These are phyloP conservation scores for Trichosporon sp. DNA, from an alignment of 1,284 basidiomycete species.

Conservation along the genomic window DNA sequence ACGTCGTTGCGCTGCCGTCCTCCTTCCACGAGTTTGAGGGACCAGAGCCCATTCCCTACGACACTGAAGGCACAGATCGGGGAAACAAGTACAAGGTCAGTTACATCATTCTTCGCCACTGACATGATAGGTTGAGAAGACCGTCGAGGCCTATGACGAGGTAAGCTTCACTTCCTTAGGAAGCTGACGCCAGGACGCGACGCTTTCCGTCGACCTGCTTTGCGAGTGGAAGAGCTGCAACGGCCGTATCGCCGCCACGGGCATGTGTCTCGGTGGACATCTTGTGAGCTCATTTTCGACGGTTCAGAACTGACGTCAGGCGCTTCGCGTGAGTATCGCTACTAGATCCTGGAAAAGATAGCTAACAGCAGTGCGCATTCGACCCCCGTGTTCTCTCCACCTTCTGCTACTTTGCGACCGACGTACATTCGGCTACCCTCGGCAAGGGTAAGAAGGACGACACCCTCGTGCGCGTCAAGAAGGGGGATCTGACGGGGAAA, in stretches of 20 bases:
- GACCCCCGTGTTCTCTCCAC: slow-evolving; percentile 77
- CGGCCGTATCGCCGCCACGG: slow-evolving; percentile 72
- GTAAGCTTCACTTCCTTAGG: slow-evolving; percentile 55
- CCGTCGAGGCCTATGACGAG: slow-evolving; percentile 79
- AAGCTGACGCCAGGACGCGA: slow-evolving; percentile 66
- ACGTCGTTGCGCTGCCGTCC: slow-evolving; percentile 51
- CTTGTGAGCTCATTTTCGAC: slow-evolving; percentile 57
- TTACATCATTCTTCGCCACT: not conserved
- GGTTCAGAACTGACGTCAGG: slow-evolving; percentile 44
- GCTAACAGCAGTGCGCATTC: slow-evolving; percentile 69
- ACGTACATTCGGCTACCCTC: slow-evolving; percentile 80
- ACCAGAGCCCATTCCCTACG: slow-evolving; percentile 81
- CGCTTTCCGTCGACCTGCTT: slow-evolving; percentile 73
- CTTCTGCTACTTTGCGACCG: slow-evolving; percentile 92
- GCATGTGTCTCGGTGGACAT: slow-evolving; percentile 59
- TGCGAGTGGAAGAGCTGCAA: slow-evolving; percentile 75
- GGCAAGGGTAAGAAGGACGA: slow-evolving; percentile 80
- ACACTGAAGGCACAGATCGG: slow-evolving; percentile 81
- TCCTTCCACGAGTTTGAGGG: slow-evolving; percentile 86
- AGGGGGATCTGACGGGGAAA: slow-evolving; percentile 72
- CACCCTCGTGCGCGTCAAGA: slow-evolving; percentile 68
- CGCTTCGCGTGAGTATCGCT: slow-evolving; percentile 61
- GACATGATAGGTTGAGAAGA: slow-evolving; percentile 72
- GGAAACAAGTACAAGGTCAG: slow-evolving; percentile 84
- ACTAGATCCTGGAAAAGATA: not conserved